Evolutionary conservation across 805 yeast species (phyloP).

Genomic region (Saccharomycopsis malanga): DNA sequence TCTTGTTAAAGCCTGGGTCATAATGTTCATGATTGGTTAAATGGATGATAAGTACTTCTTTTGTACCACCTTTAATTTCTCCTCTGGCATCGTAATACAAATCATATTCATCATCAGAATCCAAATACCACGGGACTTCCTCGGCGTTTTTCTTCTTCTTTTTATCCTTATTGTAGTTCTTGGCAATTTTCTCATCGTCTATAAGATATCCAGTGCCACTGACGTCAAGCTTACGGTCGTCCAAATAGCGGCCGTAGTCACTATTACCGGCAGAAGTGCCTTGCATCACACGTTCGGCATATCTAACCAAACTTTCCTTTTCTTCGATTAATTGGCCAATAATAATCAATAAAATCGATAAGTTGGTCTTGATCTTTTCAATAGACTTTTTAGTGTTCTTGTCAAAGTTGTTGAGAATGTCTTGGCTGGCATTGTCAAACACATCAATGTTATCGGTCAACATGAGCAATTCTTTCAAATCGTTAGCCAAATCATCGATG

Average conservation of each 20-base stretch:
- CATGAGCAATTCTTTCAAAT: conserved; percentile 40
- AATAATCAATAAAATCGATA: conserved; percentile 31
- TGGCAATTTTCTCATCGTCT: conserved; percentile 22
- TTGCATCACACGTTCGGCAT: conserved; percentile 73
- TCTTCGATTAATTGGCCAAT: conserved; percentile 61
- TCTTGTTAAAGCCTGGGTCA: conserved; percentile 57
- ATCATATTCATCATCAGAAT: conserved; percentile 56
- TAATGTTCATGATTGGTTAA: conserved; percentile 65
- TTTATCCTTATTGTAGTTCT: conserved; percentile 22
- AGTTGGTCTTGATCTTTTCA: conserved; percentile 30
- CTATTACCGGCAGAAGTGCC: conserved; percentile 56
- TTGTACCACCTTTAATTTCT: conserved; percentile 74
- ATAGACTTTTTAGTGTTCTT: conserved; percentile 29
- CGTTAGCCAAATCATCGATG: conserved; percentile 41
- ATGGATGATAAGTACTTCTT: conserved; percentile 70
- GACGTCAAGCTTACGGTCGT: conserved; percentile 29
- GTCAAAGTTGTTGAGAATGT: conserved; percentile 27
- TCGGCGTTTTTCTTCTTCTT: conserved; percentile 5
- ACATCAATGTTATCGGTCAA: conserved; percentile 32
- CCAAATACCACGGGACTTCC: conserved; percentile 65
- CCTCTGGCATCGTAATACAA: conserved; percentile 61
- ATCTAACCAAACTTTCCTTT: conserved; percentile 60
- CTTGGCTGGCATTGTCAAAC: not conserved
- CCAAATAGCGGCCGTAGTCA: conserved; percentile 26
- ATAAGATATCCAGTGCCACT: conserved; percentile 23